Evolutionary conservation across 306 rosid genomes (phyloP).

Genomic region (Quercus berberidifolia): DNA sequence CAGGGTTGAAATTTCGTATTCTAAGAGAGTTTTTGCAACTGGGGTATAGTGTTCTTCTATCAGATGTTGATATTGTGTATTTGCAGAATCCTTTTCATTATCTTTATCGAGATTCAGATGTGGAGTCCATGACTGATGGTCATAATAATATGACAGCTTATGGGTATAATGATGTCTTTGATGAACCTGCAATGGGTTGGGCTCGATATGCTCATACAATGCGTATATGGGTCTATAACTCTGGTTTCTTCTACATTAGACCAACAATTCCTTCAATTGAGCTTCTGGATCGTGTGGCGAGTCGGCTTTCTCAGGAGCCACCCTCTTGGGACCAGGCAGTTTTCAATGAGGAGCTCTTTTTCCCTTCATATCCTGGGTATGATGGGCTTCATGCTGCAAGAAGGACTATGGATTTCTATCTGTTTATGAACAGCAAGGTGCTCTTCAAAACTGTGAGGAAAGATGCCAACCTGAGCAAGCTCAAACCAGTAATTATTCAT

Average conservation of each 20-base stretch:
- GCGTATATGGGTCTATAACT: slow-evolving; percentile 94
- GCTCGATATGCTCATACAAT: slow-evolving; percentile 85
- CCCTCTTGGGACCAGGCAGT: slow-evolving; percentile 93
- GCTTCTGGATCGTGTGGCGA: slow-evolving; percentile 85
- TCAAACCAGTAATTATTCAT: slow-evolving; percentile 79
- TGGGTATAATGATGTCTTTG: slow-evolving; percentile 72
- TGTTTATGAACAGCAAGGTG: slow-evolving; percentile 87
- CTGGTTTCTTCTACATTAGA: slow-evolving; percentile 90
- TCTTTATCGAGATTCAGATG: slow-evolving; percentile 76
- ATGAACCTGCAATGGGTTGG: slow-evolving; percentile 91
- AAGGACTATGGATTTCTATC: slow-evolving; percentile 85
- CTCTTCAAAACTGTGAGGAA: slow-evolving; percentile 82
- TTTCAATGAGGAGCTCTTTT: slow-evolving; percentile 89
- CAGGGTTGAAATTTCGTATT: slow-evolving; percentile 71
- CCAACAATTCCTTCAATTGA: slow-evolving; percentile 88
- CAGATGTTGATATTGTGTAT: slow-evolving; percentile 92
- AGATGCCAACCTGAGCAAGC: slow-evolving; percentile 54
- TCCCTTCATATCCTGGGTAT: slow-evolving; percentile 75
- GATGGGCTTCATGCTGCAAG: slow-evolving; percentile 83
- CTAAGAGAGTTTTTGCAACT: slow-evolving; percentile 90
- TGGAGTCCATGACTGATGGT: slow-evolving; percentile 95
- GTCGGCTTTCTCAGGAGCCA: slow-evolving; percentile 58
- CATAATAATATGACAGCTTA: slow-evolving; percentile 79
- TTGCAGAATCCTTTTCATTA: slow-evolving; percentile 78
- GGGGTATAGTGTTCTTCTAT: slow-evolving; percentile 85